A percentile compares a stretch with the other conserved stretches of the same genome.
Evolutionary conservation across 805 yeast genomes (phyloP).

Genomic region (Hanseniaspora occidentalis): DNA sequence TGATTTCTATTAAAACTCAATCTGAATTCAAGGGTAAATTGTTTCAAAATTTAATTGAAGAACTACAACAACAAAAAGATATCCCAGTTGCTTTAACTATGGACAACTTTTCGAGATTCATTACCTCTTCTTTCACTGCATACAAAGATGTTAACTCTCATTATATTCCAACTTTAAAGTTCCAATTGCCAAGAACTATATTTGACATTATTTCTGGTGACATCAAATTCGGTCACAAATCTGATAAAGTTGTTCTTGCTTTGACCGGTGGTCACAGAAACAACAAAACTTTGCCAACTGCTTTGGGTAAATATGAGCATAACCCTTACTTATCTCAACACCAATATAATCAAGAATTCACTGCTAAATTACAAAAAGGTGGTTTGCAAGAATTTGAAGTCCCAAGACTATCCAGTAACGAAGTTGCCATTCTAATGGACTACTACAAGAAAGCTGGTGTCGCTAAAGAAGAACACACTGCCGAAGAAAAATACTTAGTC

Average conservation of each 20-base stretch:
- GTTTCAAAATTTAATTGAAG: conserved; percentile 42
- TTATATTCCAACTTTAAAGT: conserved; percentile 43
- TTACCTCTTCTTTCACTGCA: conserved; percentile 40
- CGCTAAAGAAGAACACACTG: conserved; percentile 24
- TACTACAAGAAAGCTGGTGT: conserved; percentile 30
- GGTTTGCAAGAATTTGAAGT: conserved; percentile 30
- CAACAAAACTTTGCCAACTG: conserved; percentile 46
- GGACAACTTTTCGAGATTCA: conserved; percentile 60
- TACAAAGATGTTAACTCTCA: conserved; percentile 47
- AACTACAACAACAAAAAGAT: conserved; percentile 36
- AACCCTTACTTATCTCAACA: conserved; percentile 42
- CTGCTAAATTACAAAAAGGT: conserved; percentile 31
- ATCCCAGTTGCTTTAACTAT: conserved; percentile 56
- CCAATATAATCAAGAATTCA: conserved; percentile 43
- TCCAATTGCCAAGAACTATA: conserved; percentile 51
- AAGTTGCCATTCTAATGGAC: conserved; percentile 30
- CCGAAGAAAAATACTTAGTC: conserved; percentile 37
- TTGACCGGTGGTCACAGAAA: conserved; percentile 43
- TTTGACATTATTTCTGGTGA: conserved; percentile 44
- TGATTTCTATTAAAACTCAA: conserved; percentile 24
- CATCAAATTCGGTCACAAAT: conserved; percentile 28
- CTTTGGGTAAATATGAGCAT: conserved; percentile 37
- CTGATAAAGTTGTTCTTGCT: conserved; percentile 57
- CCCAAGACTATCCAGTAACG: conserved; percentile 31
- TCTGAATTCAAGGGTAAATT: conserved; percentile 31